A percentile compares a stretch with the other conserved stretches of the same genome.
These are phyloP conservation scores for Talaromyces sp. DNA, from an alignment of 2,329 filamentous ascomycete species.

Conservation along the genomic window DNA sequence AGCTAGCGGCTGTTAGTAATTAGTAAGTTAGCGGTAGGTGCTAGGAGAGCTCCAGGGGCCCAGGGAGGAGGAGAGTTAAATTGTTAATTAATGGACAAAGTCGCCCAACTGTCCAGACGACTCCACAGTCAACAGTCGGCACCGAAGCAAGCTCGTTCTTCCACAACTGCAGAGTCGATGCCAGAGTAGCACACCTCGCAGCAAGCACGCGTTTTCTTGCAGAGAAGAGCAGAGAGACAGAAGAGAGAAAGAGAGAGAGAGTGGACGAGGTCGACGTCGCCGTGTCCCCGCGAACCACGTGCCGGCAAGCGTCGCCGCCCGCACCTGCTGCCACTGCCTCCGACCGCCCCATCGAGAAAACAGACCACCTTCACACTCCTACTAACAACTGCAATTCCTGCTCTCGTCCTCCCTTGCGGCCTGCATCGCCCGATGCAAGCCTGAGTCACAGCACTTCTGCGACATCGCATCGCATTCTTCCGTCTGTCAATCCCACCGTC, in stretches of 20 bases:
- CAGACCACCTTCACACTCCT: no score
- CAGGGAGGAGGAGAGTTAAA: neutral
- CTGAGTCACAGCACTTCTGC: neutral
- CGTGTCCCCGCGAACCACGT: neutral
- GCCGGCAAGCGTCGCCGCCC: neutral
- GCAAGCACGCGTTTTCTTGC: no score
- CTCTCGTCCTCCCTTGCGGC: conserved; percentile 8
- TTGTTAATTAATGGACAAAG: neutral
- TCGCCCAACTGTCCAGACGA: no score
- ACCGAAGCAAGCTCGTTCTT: neutral
- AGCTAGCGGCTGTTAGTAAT: neutral
- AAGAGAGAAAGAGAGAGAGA: no score
- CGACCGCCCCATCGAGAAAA: no score
- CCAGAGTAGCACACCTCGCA: neutral
- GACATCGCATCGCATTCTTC: neutral
- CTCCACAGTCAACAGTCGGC: neutral
- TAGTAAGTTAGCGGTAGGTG: neutral
- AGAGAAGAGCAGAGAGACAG: neutral
- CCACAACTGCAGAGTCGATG: no score
- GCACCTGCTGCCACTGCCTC: neutral
- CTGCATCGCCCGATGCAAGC: conserved; percentile 3
- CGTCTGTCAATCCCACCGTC: conserved; percentile 2
- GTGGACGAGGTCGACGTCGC: no score
- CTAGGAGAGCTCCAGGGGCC: neutral
- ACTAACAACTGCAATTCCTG: neutral